phyloP scores from a whole-genome alignment of 495 filamentous ascomycete genomes.

The Penicillium tannophilum region DNA sequence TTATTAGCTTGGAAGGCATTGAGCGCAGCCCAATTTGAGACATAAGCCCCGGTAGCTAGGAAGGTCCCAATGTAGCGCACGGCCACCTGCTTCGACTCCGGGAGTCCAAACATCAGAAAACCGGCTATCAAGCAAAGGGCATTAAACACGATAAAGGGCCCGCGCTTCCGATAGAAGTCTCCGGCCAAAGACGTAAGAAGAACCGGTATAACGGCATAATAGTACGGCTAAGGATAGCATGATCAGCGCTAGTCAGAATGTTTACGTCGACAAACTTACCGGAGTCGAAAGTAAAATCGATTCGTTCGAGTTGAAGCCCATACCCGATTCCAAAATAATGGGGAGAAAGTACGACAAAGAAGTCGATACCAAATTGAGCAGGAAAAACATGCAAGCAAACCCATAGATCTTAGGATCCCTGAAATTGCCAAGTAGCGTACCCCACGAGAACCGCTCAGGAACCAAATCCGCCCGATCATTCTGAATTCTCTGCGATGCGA shows the following conservation, averaged over 20 bases:
- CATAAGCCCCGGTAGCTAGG: conserved; percentile 75
- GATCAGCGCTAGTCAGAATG: conserved; percentile 6
- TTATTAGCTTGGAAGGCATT: conserved; percentile 75
- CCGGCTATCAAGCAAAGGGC: conserved; percentile 68
- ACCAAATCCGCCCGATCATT: conserved; percentile 67
- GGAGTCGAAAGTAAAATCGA: conserved; percentile 73
- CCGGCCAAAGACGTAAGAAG: conserved; percentile 68
- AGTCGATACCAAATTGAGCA: conserved; percentile 71
- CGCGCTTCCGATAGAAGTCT: conserved; percentile 65
- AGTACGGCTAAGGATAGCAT: conserved; percentile 56
- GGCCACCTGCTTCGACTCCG: conserved; percentile 56
- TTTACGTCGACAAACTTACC: conserved; percentile 23
- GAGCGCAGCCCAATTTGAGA: conserved; percentile 79
- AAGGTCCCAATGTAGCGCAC: conserved; percentile 75
- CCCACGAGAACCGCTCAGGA: conserved; percentile 61
- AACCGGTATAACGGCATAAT: conserved; percentile 72
- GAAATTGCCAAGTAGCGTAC: conserved; percentile 60
- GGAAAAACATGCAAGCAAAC: conserved; percentile 72
- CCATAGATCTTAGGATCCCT: conserved; percentile 72
- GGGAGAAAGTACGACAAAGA: conserved; percentile 70
- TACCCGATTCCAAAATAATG: conserved; percentile 69
- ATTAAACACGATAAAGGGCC: conserved; percentile 74
- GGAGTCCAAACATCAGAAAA: conserved; percentile 74
- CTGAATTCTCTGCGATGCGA: conserved; percentile 61
- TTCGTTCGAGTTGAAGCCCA: conserved; percentile 68